Evolutionary conservation across 495 filamentous ascomycete species (phyloP), one percentile per base, ranked within the genome.

Genomic region (Trichoderma erinaceum): DNA sequence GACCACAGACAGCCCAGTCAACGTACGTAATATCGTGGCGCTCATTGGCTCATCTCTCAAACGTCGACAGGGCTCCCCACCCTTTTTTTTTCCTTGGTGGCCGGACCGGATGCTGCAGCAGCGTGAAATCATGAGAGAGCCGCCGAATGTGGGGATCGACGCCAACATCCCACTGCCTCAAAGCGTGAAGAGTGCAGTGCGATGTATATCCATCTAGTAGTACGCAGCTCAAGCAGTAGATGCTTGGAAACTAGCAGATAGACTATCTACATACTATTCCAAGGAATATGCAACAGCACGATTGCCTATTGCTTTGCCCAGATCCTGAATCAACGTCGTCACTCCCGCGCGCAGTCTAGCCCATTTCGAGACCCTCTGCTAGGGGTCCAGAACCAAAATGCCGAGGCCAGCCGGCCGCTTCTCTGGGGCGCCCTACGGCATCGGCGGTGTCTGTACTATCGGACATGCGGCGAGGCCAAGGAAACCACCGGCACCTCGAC

Each of bases 371-470:
- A 61, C 56, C 56, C 56, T 48, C 44, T 48, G n/a, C 12, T 61
- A 61, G 56, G 27, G 56, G 56, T 32, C 56, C 56, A 29, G n/a
- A 10, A 4, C 16, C 10, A 6, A 16, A 61, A 61, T 61, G 56
- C 56, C 56, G 56, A 61, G 23, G 56, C 56, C 56, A 61, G 23
- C 56, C 56, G 56, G 23, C 56, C 56, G 56, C 12, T 32, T 56
- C 16, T 46, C 50, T 56, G 50, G 50, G 50, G 18, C 50, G 6
- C 10, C 50, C 56, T 10, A 61, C n/a, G 8, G 15, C 56, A 12
- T 23, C 56, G 56, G 50, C 50, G 12, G 23, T 6, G 4, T 61
- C 23, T 48, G 44, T 25, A 5, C 56, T n/a, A 29, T 11, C 23
- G 25, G 56, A 15, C 23, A 4, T 23, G 27, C 56, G 21, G 50